Conservation (phyloP, 2,329 filamentous ascomycete species). For the Shiraia bambusicola region DNA sequence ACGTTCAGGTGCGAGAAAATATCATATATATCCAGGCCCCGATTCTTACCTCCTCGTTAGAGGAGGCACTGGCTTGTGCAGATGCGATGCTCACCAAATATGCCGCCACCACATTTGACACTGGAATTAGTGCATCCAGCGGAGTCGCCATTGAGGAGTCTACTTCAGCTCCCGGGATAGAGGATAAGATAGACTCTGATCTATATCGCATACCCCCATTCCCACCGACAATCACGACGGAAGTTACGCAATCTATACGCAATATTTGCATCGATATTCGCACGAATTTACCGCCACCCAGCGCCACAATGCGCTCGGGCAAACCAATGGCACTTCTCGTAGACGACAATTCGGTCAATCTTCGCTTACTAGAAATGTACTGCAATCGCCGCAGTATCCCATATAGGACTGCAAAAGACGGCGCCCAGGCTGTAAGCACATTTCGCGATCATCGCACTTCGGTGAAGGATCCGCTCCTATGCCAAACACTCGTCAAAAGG, state of each 20-base stretch:
- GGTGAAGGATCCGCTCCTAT: conserved; percentile 7
- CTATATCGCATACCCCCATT: conserved; percentile 6
- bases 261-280: conserved; percentile 7
- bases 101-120: conserved; percentile 1
- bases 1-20: conserved; percentile 16
- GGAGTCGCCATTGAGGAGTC: conserved; percentile 4
- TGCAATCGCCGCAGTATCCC: conserved; percentile 45
- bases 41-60: conserved; percentile 21
- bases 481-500: conserved; percentile 1
- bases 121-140: not conserved
- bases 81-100: conserved; percentile 14
- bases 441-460: conserved; percentile 23
- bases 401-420: conserved; percentile 45
- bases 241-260: conserved; percentile 14
- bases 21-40: conserved; percentile 32
- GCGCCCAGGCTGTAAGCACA: conserved; percentile 43
- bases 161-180: not conserved
- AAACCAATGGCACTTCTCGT: conserved; percentile 44
- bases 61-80: conserved; percentile 17
- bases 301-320: not conserved
- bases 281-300: not conserved
- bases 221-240: conserved; percentile 6
- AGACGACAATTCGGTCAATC: conserved; percentile 51
- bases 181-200: not conserved
- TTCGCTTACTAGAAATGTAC: conserved; percentile 52